Percentiles rank a stretch among this genome's conserved stretches.
Evolutionary conservation across 768 basidiomycete genomes (phyloP).

Genomic region (Amanita rubescens): DNA sequence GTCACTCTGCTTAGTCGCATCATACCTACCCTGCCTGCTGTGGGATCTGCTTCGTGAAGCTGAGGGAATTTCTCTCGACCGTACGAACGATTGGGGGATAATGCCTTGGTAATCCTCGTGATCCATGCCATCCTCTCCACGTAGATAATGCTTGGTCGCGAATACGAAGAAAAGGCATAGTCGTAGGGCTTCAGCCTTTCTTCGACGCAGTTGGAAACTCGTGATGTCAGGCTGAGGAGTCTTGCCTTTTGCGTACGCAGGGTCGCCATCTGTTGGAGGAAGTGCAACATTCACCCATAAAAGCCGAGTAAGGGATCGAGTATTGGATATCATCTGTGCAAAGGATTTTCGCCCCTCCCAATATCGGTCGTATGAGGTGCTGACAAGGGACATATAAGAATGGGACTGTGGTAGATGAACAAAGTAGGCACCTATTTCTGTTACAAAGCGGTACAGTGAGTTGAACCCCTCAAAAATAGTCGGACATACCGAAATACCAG

Average conservation of each 20-base stretch:
- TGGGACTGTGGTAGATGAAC: neutral
- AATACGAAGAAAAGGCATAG: constrained; percentile 66
- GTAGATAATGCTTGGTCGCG: constrained; percentile 76
- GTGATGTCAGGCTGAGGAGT: constrained; percentile 39
- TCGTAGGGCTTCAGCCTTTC: constrained; percentile 66
- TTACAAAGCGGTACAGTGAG: neutral
- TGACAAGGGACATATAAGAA: constrained; percentile 17
- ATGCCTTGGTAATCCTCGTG: constrained; percentile 62
- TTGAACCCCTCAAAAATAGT: neutral
- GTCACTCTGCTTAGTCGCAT: neutral
- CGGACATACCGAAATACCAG: constrained; percentile 67
- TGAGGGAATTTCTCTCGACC: constrained; percentile 33
- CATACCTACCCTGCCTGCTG: constrained; percentile 1
- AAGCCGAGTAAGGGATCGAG: constrained; percentile 69
- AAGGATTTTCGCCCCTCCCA: constrained; percentile 89
- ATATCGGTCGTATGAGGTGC: constrained; percentile 81
- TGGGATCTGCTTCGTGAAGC: neutral
- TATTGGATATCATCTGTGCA: constrained; percentile 59
- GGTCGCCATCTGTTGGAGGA: constrained; percentile 45
- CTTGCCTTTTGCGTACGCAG: constrained; percentile 42
- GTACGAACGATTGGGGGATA: constrained; percentile 53
- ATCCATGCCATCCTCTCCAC: constrained; percentile 72
- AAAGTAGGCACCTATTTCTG: constrained; percentile 53
- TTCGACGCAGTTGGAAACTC: constrained; percentile 44
- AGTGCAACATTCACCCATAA: constrained; percentile 76